Evolutionary conservation across 495 filamentous ascomycete species (phyloP), one percentile per base, ranked within the genome.

Genomic region (Hypoxylon perforatum): DNA sequence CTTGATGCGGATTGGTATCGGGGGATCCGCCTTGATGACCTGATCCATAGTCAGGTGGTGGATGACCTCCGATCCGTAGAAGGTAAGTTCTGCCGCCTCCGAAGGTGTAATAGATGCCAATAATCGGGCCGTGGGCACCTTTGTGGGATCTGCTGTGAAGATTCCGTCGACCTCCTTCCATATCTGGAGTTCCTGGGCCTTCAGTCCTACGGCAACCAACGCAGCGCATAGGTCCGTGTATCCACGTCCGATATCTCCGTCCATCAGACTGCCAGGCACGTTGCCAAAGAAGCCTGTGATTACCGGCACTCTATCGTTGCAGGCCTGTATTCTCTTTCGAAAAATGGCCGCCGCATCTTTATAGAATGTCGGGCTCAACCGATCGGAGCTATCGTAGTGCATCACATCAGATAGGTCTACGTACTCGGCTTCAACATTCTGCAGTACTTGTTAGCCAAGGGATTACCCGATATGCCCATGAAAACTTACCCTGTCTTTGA

Each of bases 21-120:
- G 86, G 0, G 87, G 87, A 53, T 85, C 85, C 2, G 94, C 93
- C 50, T 88, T 91, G 75, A 98, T 97, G 50, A 95, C 95, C 75
- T 97, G 95, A 78, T 99, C 93, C 92, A 99, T 98, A 54, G 95
- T 99, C 72, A 97, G 90, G 49, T 95, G 95, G 71, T 99, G 95
- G 65, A 99, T 97, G 67, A 99, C 95, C 75, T 96, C 92, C 15
- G 91, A 93, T 63, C 93, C 93, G 74, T 96, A 96, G 72, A 95
- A 97, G 9, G 93, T 97, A 66, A 96, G 82, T 74, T 97, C 93
- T 6, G 93, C 92, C 6, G 93, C 93, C 71, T 97, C 93, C 33
- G 91, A 86, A 0, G 93, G 93, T 1, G 92, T 93, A 73, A 97
- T 94, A 15, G 87, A 85, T 1, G 86, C 75, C 36, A 97, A 81